Percentiles rank a stretch among this genome's conserved stretches.
Conservation (phyloP, 192 early-diverging fungal species). For the Umbelopsis isabellina region DNA sequence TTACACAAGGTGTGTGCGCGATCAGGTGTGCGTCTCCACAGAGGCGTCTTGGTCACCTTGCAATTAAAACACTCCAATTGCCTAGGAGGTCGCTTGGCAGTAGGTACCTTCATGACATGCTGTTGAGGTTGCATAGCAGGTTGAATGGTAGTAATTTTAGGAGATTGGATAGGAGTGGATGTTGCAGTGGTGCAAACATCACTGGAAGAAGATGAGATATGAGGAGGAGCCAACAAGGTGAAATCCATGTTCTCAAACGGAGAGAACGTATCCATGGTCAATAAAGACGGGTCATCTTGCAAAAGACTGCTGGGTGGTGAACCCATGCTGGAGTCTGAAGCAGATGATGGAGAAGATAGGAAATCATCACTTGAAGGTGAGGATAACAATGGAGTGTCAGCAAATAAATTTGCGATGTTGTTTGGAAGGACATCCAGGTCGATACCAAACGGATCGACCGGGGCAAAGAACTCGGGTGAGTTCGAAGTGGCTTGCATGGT, state of each 20-base stretch:
- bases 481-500: neutral
- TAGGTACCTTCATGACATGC: conserved; percentile 17
- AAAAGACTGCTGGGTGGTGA: conserved; percentile 37
- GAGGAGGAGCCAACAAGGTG: conserved; percentile 19
- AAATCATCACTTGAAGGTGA: conserved; percentile 13
- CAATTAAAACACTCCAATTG: conserved; percentile 75
- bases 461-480: conserved; percentile 12
- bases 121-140: conserved; percentile 19
- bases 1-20: conserved; percentile 83
- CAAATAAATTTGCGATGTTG: conserved; percentile 17
- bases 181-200: conserved; percentile 1
- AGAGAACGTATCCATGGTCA: conserved; percentile 22
- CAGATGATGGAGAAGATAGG: conserved; percentile 26
- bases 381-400: conserved; percentile 27
- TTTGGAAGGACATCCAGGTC: conserved; percentile 22
- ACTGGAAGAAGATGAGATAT: neutral
- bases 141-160: conserved; percentile 19
- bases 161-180: conserved; percentile 15
- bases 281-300: conserved; percentile 4
- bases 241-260: conserved; percentile 10
- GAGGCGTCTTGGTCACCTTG: conserved; percentile 72
- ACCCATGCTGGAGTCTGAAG: conserved; percentile 28
- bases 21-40: conserved; percentile 82
- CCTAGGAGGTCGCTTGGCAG: conserved; percentile 45
- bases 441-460: conserved; percentile 21